Base-by-base conservation (phyloP, 1,284 basidiomycete genomes). In the Malassezia brasiliensis region DNA sequence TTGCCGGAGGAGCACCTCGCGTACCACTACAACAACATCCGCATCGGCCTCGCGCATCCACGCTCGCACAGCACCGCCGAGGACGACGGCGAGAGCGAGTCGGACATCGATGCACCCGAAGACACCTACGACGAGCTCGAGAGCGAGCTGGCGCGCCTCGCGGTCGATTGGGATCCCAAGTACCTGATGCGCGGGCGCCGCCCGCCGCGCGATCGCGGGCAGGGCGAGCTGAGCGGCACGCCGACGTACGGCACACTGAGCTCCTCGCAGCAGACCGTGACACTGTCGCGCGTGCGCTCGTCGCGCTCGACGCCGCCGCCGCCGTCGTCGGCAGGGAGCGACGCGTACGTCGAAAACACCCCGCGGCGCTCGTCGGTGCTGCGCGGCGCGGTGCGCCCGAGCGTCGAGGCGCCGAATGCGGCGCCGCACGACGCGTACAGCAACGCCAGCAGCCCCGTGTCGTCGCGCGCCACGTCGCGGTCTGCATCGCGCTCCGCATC, bases 21-120 rank as follows among this genome's bases (percentile, higher is more conserved):
- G 5, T 74, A 64, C 47, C 69, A 70, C 59, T 62, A 65, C 53
- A 63, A 66, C 52, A 74, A 74, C 52, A 72, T 74, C 52, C 63
- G 68, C 1, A 59, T 74, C 4, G 72, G 72, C 40, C 63, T 74
- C 15, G 63, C 72, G 2, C 72, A 74, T 53, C 72, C 72, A 3
- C 63, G 67, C 30, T 62, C 69, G 9, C 55, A 59, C 17, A 53
- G 61, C 17, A 12, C 37, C 4, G 52, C 51, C 36, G 66, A 68
- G 17, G 63, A 66, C 20, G 65, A 63, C 40, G 50, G 46, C 19
- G 64, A 65, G 31, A 61, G 59, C 30, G 66, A 67, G 20, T 52
- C 53, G 11, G 64, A 65, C 39, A 28, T 22, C 14, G 47, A 38
- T 15, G 40, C 38, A 17, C 17, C 12, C 30, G 38, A 28, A 7